Base-by-base conservation (phyloP, 2,329 filamentous ascomycete genomes). In the Aspergillus tubingensis region DNA sequence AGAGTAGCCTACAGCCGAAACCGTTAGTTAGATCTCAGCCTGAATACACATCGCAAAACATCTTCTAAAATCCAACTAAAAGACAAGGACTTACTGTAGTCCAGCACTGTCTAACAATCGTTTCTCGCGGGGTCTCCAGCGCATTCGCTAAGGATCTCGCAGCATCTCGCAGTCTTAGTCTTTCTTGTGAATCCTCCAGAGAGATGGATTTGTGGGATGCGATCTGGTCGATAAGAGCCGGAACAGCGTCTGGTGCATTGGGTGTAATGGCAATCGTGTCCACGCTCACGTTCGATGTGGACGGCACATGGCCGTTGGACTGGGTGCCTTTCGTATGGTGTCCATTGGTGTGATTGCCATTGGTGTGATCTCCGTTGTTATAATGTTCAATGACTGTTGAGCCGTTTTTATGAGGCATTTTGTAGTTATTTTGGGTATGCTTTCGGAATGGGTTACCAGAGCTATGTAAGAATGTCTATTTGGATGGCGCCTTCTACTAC, bases 61-160 rank as follows among this genome's bases (percentile, higher is more conserved):
- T 27, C 7, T 25, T 25, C 7, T 8, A 25, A 8, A 25, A 25
- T 25, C 2, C 25, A 8, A 8, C 2, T n/a, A 21, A 47, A 5
- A 13, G 21, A 10, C 15, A 8, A 10, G 23, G 23, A 47, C 44
- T 41, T 39, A 66, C 64, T 43, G 62, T 50, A 2, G 63, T 61
- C 63, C 63, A 66, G n/a, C 61, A 62, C 25, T 65, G 57, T 55
- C 65, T 55, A 23, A 62, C 53, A 21, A 66, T 65, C 21, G 59
- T 59, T 44, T 64, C 65, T 10, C 61, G 63, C 5, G 65, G 65
- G 1, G 65, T 66, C 27, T 66, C 63, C 21, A 66, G 57, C 2
- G 65, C 63, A 32, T 65, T 57, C 2, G 59, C 57, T 3, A 66
- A 44, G 5, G 65, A 58, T 23, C 63, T 60, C 48, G 65, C 65